Base-by-base conservation (phyloP, 371 early-diverging fungal genomes). In the Mucor velutinosus region DNA sequence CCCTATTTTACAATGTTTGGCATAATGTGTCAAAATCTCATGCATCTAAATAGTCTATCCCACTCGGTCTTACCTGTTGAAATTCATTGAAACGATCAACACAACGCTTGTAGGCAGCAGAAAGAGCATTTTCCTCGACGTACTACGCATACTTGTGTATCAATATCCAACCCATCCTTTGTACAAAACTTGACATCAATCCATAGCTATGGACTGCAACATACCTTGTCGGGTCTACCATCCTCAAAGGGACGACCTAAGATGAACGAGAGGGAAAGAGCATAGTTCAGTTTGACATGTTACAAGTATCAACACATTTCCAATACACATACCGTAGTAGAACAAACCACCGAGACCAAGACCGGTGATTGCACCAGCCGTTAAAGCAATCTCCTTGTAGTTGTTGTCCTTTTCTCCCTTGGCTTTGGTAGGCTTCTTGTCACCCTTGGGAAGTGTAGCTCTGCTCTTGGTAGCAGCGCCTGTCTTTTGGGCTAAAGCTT, bases 361-460 rank as follows among this genome's bases (percentile, higher is more conserved):
- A 35, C 79, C 79, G 10, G 69, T 66, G 30, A 66, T 51, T 6
- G 49, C 67, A 37, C 79, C 79, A 12, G 63, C 60, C n/a, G 51
- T 60, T 8, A 74, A 61, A 55, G 79, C 76, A 47, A 62, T 43
- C 21, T 62, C 63, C 60, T 73, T 76, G 63, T 67, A 67, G 17
- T 32, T 65, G 15, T 39, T 67, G 14, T 64, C 62, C 5, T 62
- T 69, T 21, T 74, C 64, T 2, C 70, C 72, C 41, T 70, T 62
- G 1, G 69, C 76, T 70, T 83, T 85, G 1, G 75, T 72, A 32
- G 84, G 86, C 68, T 85, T 85, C 69, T 79, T 82, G 63, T 83
- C 79, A 47, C 86, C 79, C 60, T 85, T 85, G 35, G 84, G 86
- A 8, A 75, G 71, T n/a, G 83, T 83, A 23, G 82, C 70, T 63